Conservation (phyloP, 2,329 filamentous ascomycete species). For the Elsinoe fawcettii region DNA sequence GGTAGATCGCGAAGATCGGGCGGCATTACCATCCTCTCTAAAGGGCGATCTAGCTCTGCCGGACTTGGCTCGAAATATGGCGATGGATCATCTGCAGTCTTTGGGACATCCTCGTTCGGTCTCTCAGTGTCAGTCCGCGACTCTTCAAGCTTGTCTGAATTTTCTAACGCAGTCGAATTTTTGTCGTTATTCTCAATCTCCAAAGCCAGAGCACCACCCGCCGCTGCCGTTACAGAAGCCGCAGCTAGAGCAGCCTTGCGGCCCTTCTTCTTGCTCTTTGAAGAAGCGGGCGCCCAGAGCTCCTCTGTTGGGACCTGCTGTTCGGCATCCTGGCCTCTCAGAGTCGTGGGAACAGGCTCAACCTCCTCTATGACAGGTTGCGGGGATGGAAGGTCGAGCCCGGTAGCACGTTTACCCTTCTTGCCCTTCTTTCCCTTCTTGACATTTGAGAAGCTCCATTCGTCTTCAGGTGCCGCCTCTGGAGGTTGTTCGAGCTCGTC, state of each 20-base stretch:
- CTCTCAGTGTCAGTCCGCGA: not conserved
- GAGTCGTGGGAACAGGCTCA: not conserved
- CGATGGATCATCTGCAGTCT: not conserved
- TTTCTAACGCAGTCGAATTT: not conserved
- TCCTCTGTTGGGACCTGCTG: slow-evolving; percentile 25
- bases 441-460: slow-evolving; percentile 8
- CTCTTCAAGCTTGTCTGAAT: not conserved
- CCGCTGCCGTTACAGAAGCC: not conserved
- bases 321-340: not conserved
- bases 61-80: not conserved
- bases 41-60: not conserved
- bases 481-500: not conserved
- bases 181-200: not conserved
- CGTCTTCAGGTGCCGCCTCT: slow-evolving; percentile 1
- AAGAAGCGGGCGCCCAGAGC: slow-evolving; percentile 6
- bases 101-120: not conserved
- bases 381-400: not conserved
- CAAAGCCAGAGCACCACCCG: not conserved
- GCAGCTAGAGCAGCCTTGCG: slow-evolving; percentile 8
- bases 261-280: slow-evolving; percentile 26
- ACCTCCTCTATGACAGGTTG: not conserved
- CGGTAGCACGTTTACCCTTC: slow-evolving; percentile 9
- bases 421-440: slow-evolving; percentile 27
- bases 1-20: slow-evolving; percentile 9
- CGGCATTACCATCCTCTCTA: slow-evolving; percentile 14